Evolutionary conservation across 331 rosid genomes (phyloP), one percentile per base, ranked within the genome.

Genomic region (Ulmus americana): DNA sequence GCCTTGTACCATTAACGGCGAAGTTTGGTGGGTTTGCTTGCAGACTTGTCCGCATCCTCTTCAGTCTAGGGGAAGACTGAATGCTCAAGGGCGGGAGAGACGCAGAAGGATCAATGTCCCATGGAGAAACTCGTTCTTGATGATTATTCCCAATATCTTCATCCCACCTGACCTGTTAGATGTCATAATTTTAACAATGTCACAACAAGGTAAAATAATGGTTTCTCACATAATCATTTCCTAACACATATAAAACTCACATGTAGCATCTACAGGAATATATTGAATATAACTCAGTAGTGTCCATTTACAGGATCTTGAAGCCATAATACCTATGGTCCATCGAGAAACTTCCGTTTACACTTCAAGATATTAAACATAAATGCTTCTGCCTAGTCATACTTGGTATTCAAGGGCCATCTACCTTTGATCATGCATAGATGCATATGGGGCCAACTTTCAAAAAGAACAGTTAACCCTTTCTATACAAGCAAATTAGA

Each of bases 41-140:
- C 74, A 82, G 86, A 86, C 86, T 77, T 51, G 89, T 82, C 87
- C 96, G 84, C 90, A 81, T 80, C 79, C 85, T 92, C 86, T 92
- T 92, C 78, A 92, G 75, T 76, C 94, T 86, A 43, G 96, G 95
- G n/a, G 97, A 88, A 61, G 94, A 85, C 80, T 91, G 97, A 70
- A 88, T 81, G 85, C 81, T 86, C 82, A 91, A 73, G 14, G 94
- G 90, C 22, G 94, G 90, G 68, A 86, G 88, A 77, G 96, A 85
- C 51, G 71, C 88, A 44, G 86, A 88, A 80, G 83, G 81, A 76
- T 91, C 97, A 45, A 91, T 83, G 82, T 91, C 97, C 97, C 97
- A 91, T 1, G 90, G 85, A 45, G 95, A 91, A 68, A 91, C 88
- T 63, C 85, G 83, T 62, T 86, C 95, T 76, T 80, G 87, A 75